Base-by-base conservation (phyloP, 148 eudicot genomes). In the Polygonum maritimum region DNA sequence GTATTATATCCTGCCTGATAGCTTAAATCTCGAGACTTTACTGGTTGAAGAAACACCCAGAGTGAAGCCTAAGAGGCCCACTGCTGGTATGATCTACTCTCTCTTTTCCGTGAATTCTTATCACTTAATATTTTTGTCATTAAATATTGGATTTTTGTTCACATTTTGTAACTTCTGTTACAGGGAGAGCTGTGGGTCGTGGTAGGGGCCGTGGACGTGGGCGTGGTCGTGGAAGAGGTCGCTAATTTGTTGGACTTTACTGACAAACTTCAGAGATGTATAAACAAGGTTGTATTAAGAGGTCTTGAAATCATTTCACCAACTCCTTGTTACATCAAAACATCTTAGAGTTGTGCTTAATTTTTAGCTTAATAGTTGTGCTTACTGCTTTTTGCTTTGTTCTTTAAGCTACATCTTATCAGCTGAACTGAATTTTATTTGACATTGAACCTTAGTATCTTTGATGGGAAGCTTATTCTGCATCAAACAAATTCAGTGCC, bases 1-100 rank as follows among this genome's bases (percentile, higher is more conserved):
- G 22, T 91, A 89, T 57, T 91, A 91, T 76, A 89, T 89, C 75
- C 89, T 91, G 39, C 96, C 92, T 22, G 96, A 89, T 81, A 91
- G 88, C 79, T 65, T 91, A 72, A 91, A 91, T 81, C 89, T 91
- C 5, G 96, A 91, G 79, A 88, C 92, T 54, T 79, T 88, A 74
- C 87, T 91, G 2, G 91, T 91, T 77, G 89, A 91, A 81, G 91
- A 91, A 77, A 85, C 92, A 2, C 96, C 92, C 0, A 86, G 90
- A 76, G 86, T 89, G 48, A 91, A 89, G 85, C 92, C 92, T 0
- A 90, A 87, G 81, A 88, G 87, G 76, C 87, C 92, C 47, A 82
- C 85, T 55, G 87, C 92, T 73, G 71, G 71, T 67, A 67, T 38
- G 35, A 38, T 7, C 38, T 38, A 36, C 45, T 15, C 10, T 67